Evolutionary conservation across 495 filamentous ascomycete genomes (phyloP), one percentile per base, ranked within the genome.

Genomic region (Penicillium paradoxum): DNA sequence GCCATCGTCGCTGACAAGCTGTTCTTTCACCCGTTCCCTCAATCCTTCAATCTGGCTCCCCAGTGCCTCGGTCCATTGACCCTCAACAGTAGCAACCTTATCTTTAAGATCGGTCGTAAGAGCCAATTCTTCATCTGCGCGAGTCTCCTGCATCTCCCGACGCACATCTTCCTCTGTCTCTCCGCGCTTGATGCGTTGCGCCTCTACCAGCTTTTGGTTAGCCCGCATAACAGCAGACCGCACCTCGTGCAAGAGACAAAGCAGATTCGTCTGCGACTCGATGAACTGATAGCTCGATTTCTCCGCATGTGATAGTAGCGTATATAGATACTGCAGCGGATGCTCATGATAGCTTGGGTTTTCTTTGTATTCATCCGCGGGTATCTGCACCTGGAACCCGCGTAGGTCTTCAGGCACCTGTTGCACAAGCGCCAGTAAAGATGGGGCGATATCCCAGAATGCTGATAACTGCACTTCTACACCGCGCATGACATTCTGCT

Each of bases 381-480:
- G 93, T 44, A 98, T 83, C 49, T 79, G 75, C 25, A 86, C 66
- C 22, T 79, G 56, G 66, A 87, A 85, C 46, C 83, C 79, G 9
- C 66, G 56, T 49, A 89, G 79, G 19, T 71, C 45, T 4, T 69
- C 58, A 0, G 90, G 91, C 14, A 97, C 81, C 59, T 86, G 87
- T 58, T 93, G 86, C 5, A 91, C 79, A 18, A 96, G 68, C 1
- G 83, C 78, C 9, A 85, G 75, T 0, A 98, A 79, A 1, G 82
- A 78, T 1, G 95, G 95, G 0, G 91, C 93, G 57, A 97, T 95
- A 61, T 98, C 95, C 93, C 93, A 98, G 72, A 97, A 98, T 3
- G 90, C 90, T 14, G 83, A 87, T 0, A 96, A 79, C 66, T 97
- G 95, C 27, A 87, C 79, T 65, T 97, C 92, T 14, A 97, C 89